A percentile compares a stretch with the other conserved stretches of the same genome.
Evolutionary conservation across 176 grass and related monocot genomes (phyloP).

Genomic region (Typha latifolia): DNA sequence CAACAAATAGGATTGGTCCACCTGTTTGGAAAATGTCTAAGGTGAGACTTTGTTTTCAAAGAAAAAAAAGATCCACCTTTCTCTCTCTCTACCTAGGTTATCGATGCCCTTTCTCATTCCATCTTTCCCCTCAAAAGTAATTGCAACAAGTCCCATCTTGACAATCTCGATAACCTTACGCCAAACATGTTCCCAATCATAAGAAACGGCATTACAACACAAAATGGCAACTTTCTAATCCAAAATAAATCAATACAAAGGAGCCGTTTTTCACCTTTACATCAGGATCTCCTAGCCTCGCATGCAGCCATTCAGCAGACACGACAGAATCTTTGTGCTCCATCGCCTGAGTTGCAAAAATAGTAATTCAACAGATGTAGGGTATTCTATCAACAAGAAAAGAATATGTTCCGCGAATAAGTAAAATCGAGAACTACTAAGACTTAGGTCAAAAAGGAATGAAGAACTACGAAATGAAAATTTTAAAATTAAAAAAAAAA

Average conservation of each 20-base stretch:
- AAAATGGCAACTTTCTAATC: background rate
- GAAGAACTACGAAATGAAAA: background rate
- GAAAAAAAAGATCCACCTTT: no score
- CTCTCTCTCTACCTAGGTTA: no score
- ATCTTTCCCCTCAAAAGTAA: no score
- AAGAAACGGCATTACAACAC: no score
- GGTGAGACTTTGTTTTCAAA: no score
- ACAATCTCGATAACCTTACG: no score
- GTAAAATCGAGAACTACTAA: background rate
- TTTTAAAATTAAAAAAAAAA: background rate
- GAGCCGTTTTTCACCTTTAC: slow-evolving; percentile 34
- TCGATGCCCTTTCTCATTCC: no score
- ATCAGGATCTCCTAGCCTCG: slow-evolving; percentile 48
- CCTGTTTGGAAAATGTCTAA: no score
- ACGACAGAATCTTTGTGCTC: slow-evolving; percentile 52
- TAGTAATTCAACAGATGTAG: slow-evolving; percentile 11
- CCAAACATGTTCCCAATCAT: no score
- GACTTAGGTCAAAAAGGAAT: no score
- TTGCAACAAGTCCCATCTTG: no score
- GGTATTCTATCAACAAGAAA: background rate
- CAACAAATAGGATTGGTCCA: no score
- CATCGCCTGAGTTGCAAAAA: slow-evolving; percentile 33
- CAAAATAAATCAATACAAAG: slow-evolving; percentile 2
- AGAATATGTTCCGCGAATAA: background rate
- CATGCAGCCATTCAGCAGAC: slow-evolving; percentile 60